Base-by-base conservation (phyloP, 2,329 filamentous ascomycete genomes). In the Stagonosporopsis tanaceti region DNA sequence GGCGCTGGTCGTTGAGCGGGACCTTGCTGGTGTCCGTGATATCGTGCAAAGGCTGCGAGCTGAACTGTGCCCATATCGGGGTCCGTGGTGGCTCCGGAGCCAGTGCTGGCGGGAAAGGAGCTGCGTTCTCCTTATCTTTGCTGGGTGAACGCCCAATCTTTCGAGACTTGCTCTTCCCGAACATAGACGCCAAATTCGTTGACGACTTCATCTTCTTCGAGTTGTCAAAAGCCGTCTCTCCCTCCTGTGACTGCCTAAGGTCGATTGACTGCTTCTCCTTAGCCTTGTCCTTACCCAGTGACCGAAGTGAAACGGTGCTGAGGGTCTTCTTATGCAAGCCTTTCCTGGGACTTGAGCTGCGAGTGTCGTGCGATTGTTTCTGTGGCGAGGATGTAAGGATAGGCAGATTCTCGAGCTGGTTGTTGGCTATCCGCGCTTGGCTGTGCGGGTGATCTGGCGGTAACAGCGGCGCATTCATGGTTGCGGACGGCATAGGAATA, bases 11-110 rank as follows among this genome's bases (percentile, higher is more conserved):
- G 44, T 77, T 77, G 35, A 80, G 72, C 9, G 81, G 79, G 12
- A 82, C 72, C 20, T 78, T 79, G 53, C 77, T 78, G 2, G 77
- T 77, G 27, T 69, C 68, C 2, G 66, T 67, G 50, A 65, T 60
- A 40, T 75, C 70, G 30, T 73, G 65, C 50, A 67, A 63, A 25
- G 64, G 61, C 42, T 74, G 70, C 39, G 78, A 77, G 54, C 82
- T 78, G 72, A 94, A 95, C 68, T 95, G 89, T 14, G 90, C 86
- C 82, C 91, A 97, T 53, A 94, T 93, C 24, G 93, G 92, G 2
- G 90, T 87, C 17, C 85, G 81, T 9, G 77, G 64, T 7, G 71
- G 71, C 5, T 67, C 67, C 22, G 77, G 69, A 2, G 50, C 32
- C 2, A 55, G 6, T 47, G 79, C 77, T 38, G 79, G 77, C 12